These are phyloP conservation scores for Blastobotrys proliferans DNA, from an alignment of 1,139 yeast species.

Conservation along the genomic window DNA sequence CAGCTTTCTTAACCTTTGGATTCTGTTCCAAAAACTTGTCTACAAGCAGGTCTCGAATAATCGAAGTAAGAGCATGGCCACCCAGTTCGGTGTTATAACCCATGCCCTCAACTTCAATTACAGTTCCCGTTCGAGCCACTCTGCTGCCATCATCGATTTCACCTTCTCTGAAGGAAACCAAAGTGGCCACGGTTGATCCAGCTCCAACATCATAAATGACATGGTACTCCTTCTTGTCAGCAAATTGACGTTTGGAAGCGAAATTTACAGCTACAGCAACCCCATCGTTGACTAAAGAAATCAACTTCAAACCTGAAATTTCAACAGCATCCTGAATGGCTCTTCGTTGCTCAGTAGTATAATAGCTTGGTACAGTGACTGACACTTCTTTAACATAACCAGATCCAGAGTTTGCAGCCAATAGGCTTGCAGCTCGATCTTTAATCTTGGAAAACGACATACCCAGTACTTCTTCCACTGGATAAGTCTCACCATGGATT, in stretches of 20 bases:
- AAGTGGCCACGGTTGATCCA: constrained; percentile 82
- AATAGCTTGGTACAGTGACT: constrained; percentile 73
- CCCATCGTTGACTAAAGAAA: constrained; percentile 82
- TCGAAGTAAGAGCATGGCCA: constrained; percentile 67
- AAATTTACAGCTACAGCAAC: constrained; percentile 84
- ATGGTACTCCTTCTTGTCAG: constrained; percentile 52
- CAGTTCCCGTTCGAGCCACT: constrained; percentile 29
- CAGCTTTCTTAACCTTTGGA: constrained; percentile 19
- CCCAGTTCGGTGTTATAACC: constrained; percentile 66
- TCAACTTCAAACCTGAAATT: constrained; percentile 62
- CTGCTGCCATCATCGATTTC: constrained; percentile 26
- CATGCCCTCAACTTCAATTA: constrained; percentile 64
- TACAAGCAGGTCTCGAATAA: constrained; percentile 56
- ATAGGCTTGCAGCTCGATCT: constrained; percentile 53
- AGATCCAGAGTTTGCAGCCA: constrained; percentile 36
- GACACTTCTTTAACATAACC: constrained; percentile 59
- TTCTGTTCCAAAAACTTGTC: constrained; percentile 50
- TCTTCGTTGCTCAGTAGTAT: constrained; percentile 58
- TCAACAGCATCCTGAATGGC: constrained; percentile 72
- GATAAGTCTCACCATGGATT: constrained; percentile 42
- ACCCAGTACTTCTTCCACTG: constrained; percentile 79
- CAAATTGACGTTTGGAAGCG: constrained; percentile 45
- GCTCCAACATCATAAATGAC: constrained; percentile 90
- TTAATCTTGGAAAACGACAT: constrained; percentile 73
- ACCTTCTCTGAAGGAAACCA: constrained; percentile 57